phyloP scores from a whole-genome alignment of 2,329 filamentous ascomycete species.

The Clonostachys chloroleuca region DNA sequence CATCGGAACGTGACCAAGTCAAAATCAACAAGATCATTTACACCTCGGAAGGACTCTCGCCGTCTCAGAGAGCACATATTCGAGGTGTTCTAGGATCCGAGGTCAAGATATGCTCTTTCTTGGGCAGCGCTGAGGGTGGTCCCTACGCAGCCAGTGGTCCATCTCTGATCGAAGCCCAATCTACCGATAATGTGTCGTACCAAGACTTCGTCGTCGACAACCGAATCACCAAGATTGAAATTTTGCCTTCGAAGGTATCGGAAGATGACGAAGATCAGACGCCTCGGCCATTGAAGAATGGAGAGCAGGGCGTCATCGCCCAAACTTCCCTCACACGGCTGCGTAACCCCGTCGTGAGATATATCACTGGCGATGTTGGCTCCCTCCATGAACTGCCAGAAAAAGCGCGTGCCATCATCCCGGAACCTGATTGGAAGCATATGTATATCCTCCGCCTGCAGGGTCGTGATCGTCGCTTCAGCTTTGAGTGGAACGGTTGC shows the following conservation, averaged over 20 bases:
- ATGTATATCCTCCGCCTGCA: conserved; percentile 27
- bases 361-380: background rate
- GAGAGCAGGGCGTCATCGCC: background rate
- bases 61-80: conserved; percentile 23
- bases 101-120: conserved; percentile 29
- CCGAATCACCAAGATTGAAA: background rate
- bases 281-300: background rate
- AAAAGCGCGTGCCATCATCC: background rate
- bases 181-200: conserved; percentile 4
- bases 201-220: background rate
- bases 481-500: conserved; percentile 32
- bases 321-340: background rate
- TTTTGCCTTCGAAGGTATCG: background rate
- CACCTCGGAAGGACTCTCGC: conserved; percentile 32
- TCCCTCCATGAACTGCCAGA: background rate
- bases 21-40: conserved; percentile 34
- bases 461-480: conserved; percentile 34
- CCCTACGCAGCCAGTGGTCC: conserved; percentile 26
- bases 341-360: background rate
- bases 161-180: conserved; percentile 9
- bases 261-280: too few species aligned
- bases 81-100: conserved; percentile 13
- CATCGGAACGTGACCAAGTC: conserved; percentile 11
- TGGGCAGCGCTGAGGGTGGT: conserved; percentile 36
- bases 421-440: conserved; percentile 12